A percentile compares a stretch with the other conserved stretches of the same genome.
phyloP scores from a whole-genome alignment of 192 early-diverging fungal genomes.

The Coemansia sp. region DNA sequence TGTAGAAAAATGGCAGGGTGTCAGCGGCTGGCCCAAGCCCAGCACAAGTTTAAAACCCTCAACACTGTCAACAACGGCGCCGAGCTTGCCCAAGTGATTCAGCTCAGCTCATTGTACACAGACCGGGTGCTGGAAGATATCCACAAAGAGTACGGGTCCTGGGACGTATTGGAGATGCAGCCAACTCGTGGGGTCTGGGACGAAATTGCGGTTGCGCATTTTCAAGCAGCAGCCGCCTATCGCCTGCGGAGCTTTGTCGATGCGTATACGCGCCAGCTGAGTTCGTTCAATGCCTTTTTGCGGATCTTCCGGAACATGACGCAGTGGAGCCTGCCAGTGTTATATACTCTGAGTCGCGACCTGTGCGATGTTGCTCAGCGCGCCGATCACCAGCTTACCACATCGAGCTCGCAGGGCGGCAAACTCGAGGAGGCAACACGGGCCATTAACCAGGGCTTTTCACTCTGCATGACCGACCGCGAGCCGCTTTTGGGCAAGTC shows the following conservation, averaged over 20 bases:
- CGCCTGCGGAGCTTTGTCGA: conserved; percentile 20
- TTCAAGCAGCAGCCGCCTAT: conserved; percentile 26
- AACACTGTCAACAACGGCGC: conserved; percentile 18
- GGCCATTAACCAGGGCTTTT: conserved; percentile 86
- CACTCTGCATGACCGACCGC: conserved; percentile 82
- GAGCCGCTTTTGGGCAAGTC: conserved; percentile 50
- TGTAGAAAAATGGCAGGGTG: conserved; percentile 17
- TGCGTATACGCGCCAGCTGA: conserved; percentile 30
- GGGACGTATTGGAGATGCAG: conserved; percentile 13
- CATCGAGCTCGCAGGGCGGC: background rate
- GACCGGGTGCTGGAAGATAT: conserved; percentile 28
- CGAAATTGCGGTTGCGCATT: conserved; percentile 29
- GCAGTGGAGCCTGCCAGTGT: conserved; percentile 31
- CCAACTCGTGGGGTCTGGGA: conserved; percentile 9
- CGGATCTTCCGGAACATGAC: conserved; percentile 35
- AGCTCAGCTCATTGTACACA: conserved; percentile 25
- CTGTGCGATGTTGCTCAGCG: conserved; percentile 21
- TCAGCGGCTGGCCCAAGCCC: conserved; percentile 19
- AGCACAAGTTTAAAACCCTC: conserved; percentile 30
- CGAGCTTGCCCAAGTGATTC: conserved; percentile 28
- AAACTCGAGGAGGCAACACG: conserved; percentile 82
- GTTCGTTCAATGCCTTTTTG: conserved; percentile 38
- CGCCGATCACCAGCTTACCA: conserved; percentile 27
- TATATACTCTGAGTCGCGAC: conserved; percentile 35
- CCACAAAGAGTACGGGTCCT: conserved; percentile 21